Conservation (phyloP, 2,329 filamentous ascomycete genomes). For the Botrytis fragariae region DNA sequence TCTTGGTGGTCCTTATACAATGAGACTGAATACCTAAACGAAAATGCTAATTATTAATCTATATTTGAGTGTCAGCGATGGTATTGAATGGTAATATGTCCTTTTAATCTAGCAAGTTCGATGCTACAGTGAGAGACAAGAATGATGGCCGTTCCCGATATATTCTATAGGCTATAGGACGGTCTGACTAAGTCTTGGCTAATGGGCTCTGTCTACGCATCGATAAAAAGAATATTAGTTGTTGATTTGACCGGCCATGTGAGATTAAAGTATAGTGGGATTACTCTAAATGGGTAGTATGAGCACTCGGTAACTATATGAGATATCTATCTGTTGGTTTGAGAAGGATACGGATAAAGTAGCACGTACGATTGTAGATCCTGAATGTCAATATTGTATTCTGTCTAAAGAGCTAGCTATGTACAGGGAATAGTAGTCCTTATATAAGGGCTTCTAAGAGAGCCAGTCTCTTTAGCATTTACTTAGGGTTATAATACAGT, state of each 20-base stretch:
- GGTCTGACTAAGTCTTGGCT: not conserved
- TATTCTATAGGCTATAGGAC: not conserved
- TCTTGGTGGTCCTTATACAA: not conserved
- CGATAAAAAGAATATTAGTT: not conserved
- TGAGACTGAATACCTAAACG: not conserved
- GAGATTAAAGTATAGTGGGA: not conserved
- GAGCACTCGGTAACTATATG: too few relatives aligned
- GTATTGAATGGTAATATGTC: not conserved
- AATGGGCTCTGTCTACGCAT: not conserved
- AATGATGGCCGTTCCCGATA: not conserved
- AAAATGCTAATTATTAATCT: not conserved
- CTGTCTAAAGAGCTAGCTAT: too few relatives aligned
- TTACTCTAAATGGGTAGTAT: not conserved
- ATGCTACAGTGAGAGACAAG: not conserved
- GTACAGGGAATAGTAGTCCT: too few relatives aligned
- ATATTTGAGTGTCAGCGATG: not conserved
- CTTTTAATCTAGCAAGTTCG: not conserved
- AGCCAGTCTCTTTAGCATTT: too few relatives aligned
- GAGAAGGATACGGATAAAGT: too few relatives aligned
- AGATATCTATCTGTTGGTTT: too few relatives aligned
- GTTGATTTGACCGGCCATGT: not conserved
- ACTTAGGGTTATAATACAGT: too few relatives aligned
- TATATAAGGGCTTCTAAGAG: too few relatives aligned
- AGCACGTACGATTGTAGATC: too few relatives aligned
- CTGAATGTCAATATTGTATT: too few relatives aligned